Conservation (phyloP, 2,329 filamentous ascomycete genomes). For the Fusarium buxicola region DNA sequence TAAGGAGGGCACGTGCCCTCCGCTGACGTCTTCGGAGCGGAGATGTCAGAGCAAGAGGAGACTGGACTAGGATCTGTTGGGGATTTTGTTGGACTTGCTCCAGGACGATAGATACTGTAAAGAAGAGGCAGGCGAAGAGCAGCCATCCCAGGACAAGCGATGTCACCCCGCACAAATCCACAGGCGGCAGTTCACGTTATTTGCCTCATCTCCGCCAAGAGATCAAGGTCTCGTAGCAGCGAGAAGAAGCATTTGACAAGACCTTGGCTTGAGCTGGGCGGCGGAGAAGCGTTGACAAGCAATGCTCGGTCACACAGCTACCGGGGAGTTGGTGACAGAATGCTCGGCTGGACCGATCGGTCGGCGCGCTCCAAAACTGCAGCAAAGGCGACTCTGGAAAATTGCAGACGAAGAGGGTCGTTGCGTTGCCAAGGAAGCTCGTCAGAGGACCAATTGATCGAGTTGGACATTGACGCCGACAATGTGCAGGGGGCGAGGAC, state of each 20-base stretch:
- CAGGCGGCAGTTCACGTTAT: constrained; percentile 13
- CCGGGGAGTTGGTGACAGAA: constrained; percentile 10
- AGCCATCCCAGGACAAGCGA: constrained; percentile 1
- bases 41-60: constrained; percentile 14
- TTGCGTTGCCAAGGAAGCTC: constrained; percentile 9
- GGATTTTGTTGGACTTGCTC: not conserved
- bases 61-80: constrained; percentile 7
- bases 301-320: not conserved
- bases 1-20: constrained; percentile 38
- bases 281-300: not conserved
- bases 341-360: not conserved
- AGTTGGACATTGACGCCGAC: not conserved
- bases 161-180: constrained; percentile 9
- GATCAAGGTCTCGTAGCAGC: not conserved
- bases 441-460: not conserved
- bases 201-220: constrained; percentile 12
- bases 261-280: constrained; percentile 28
- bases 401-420: not conserved
- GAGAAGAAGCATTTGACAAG: constrained; percentile 42
- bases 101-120: not conserved
- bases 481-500: not conserved
- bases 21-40: constrained; percentile 31
- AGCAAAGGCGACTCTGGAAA: not conserved
- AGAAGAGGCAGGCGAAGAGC: constrained; percentile 1
- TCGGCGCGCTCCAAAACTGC: constrained; percentile 14